A percentile compares a stretch with the other conserved stretches of the same genome.
Conservation (phyloP, 208 protist genomes). For the Leishmania braziliensis region DNA sequence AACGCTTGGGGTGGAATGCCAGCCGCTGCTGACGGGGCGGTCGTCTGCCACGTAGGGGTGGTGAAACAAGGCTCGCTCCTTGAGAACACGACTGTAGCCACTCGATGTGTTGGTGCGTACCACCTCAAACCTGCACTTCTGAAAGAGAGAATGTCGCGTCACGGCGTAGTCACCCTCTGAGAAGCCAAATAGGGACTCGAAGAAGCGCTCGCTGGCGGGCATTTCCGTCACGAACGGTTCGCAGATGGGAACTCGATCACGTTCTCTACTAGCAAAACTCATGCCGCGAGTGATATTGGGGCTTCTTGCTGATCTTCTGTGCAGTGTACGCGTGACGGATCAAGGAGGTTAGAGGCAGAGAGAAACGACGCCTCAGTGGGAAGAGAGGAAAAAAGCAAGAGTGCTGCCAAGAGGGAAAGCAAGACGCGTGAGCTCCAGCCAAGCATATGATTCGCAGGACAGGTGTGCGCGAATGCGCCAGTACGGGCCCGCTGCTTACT, state of each 20-base stretch:
- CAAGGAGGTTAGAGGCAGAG: neutral
- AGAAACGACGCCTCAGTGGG: neutral
- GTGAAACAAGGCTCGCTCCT: conserved; percentile 31
- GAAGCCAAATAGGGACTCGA: conserved; percentile 46
- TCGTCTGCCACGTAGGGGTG: conserved; percentile 13
- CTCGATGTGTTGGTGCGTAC: neutral
- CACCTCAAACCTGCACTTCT: conserved; percentile 20
- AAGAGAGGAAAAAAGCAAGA: neutral
- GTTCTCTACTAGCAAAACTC: neutral
- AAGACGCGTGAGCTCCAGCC: neutral
- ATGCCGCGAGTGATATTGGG: neutral
- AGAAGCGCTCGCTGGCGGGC: conserved; percentile 24
- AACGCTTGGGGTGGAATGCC: conserved; percentile 49
- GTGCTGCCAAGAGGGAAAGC: neutral
- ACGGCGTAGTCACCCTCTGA: conserved; percentile 25
- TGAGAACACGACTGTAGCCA: conserved; percentile 1
- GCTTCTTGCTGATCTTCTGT: neutral
- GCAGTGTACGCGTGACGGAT: neutral
- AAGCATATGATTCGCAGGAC: neutral
- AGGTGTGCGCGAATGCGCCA: neutral
- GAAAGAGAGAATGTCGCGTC: conserved; percentile 23
- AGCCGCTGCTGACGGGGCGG: conserved; percentile 30
- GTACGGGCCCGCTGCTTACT: neutral
- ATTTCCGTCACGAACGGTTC: neutral
- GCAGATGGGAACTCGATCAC: neutral